These are phyloP conservation scores for Daedaleopsis nitida DNA, from an alignment of 768 basidiomycete genomes.

Conservation along the genomic window DNA sequence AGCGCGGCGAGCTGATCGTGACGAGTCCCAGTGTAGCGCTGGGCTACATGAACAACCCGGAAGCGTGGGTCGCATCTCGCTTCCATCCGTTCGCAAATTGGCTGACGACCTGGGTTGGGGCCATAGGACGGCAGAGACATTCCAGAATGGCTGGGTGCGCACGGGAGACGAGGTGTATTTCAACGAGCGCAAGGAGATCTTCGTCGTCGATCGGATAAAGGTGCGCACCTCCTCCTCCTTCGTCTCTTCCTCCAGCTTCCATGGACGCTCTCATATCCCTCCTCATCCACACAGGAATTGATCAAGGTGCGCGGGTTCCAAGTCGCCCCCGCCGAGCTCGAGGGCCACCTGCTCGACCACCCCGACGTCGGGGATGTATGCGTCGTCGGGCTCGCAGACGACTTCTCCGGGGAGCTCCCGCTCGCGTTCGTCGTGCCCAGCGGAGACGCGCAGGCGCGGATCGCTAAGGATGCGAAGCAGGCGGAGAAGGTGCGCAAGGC, in stretches of 20 bases:
- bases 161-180: slow-evolving; percentile 74
- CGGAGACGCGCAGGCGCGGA: slow-evolving; percentile 38
- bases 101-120: slow-evolving; percentile 14
- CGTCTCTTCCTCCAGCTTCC: background rate
- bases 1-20: slow-evolving; percentile 52
- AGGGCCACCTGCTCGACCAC: slow-evolving; percentile 39
- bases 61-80: slow-evolving; percentile 18
- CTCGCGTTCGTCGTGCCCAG: slow-evolving; percentile 67
- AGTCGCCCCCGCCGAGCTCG: slow-evolving; percentile 39
- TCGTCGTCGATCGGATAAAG: slow-evolving; percentile 73
- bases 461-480: slow-evolving; percentile 34
- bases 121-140: slow-evolving; percentile 64
- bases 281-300: slow-evolving; percentile 52
- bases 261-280: background rate
- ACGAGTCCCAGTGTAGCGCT: slow-evolving; percentile 45
- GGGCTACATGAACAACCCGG: slow-evolving; percentile 30
- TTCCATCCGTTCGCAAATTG: background rate
- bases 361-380: slow-evolving; percentile 46
- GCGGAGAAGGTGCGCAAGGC: slow-evolving; percentile 42
- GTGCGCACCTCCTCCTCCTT: slow-evolving; percentile 23
- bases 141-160: slow-evolving; percentile 63
- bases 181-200: slow-evolving; percentile 61
- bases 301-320: slow-evolving; percentile 62
- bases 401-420: slow-evolving; percentile 76
- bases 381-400: slow-evolving; percentile 63